Evolutionary conservation across 2,329 filamentous ascomycete species (phyloP), one percentile per base, ranked within the genome.

Genomic region (Macrophomina pseudophaseolina): DNA sequence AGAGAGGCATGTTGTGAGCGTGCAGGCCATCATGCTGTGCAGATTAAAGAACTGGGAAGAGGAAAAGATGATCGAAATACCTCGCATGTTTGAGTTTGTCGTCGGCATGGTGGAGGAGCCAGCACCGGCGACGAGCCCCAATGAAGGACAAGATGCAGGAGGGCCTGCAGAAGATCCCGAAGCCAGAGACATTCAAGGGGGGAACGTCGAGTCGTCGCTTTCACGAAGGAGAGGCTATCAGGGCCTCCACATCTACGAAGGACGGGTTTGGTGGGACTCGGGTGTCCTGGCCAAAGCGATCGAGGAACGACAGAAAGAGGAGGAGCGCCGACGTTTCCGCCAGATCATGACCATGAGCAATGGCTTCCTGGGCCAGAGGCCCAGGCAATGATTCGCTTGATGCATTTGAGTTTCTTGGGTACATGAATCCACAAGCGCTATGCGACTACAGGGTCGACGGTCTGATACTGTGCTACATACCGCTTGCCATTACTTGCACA

Each of bases 191-290:
- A 11, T 42, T 7, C 40, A 42, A 16, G 42, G 30, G 9, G 53
- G 28, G 35, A 30, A 6, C 28, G 40, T 11, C 1, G 28, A 30
- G n/a, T 14, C 18, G 40, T 16, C 30, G 2, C 18, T 32, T 32
- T 28, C 18, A 4, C n/a, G 6, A 9, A 65, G 59, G 32, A 59
- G 64, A 59, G 64, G 64, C 2, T 46, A 53, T n/a, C 48, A 66
- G n/a, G 64, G 56, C n/a, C 56, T 66, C 7, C 64, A 66, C 23
- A 60, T 66, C 35, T 66, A 60, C 48, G 64, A 66, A 48, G 54
- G 33, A 12, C 32, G 56, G 12, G 56, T 60, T 2, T 66, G 64
- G 64, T 66, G 64, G 64, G 64, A 66, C 33, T 53, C 64, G 1
- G 64, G 64, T 18, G 64, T 53, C 18, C 48, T 66, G 8, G 38